Base-by-base conservation (phyloP, 1,284 basidiomycete species). In the Blastosporella zonata region DNA sequence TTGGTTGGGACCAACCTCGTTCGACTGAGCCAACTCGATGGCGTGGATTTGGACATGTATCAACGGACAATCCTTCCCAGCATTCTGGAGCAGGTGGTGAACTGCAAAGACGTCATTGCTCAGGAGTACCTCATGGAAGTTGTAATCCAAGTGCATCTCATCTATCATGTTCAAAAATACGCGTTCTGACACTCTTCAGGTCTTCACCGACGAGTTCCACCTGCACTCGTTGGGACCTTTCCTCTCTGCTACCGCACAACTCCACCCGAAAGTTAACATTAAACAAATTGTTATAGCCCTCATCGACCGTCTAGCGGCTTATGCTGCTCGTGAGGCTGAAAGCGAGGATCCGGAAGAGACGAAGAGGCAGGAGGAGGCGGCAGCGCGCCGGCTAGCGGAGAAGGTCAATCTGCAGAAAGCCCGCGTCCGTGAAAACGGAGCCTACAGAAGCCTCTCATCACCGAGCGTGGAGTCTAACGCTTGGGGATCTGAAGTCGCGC, bases 81-180 rank as follows among this genome's bases (percentile, higher is more conserved):
- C 51, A 84, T 97, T 47, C 69, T 97, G 41, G 93, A 97, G 68
- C 94, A 97, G 67, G 89, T 97, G 39, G 93, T 97, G 55, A 94
- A 87, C 62, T 97, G 94, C 72, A 95, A 95, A 65, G 94, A 97
- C 62, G 89, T 95, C 44, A 97, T 97, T 53, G 94, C 95, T 0
- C 94, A 97, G 66, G 95, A 97, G 62, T 97, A 97, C 67, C 70
- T 97, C 34, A 97, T 97, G 94, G 94, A 97, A 67, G 94, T 97
- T 4, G 92, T 97, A 53, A 97, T 97, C 56, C 94, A 97, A 75
- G 90, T 88, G 49, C 23, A 74, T 57, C 36, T 23, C 17, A 27
- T 13, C n/a, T 12, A 6, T 27, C 3, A 51, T 29, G 36, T 40
- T 41, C 15, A 12, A 33, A 15, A 29, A 12, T n/a, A 13, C 22